A percentile compares a stretch with the other conserved stretches of the same genome.
Conservation (phyloP, 805 yeast genomes). For the Candida endomychidarum region DNA sequence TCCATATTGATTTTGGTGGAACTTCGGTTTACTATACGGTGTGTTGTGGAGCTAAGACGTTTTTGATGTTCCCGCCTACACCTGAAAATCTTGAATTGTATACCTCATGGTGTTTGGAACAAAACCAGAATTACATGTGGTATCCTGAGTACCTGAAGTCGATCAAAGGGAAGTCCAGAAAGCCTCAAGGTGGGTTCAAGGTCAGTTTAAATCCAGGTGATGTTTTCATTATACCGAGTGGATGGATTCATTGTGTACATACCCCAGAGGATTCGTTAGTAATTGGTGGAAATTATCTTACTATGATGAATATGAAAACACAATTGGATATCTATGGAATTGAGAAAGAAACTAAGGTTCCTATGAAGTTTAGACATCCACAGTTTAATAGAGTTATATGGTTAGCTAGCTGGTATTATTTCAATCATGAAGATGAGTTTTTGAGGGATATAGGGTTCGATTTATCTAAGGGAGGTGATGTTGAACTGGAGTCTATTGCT, state of each 20-base stretch:
- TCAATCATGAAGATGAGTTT: constrained; percentile 25
- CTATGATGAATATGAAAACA: constrained; percentile 57
- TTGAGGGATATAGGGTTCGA: constrained; percentile 16
- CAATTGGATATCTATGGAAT: constrained; percentile 63
- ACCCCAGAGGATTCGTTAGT: constrained; percentile 81
- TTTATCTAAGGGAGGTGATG: too few species aligned
- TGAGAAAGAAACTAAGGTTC: constrained; percentile 70
- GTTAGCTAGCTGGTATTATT: constrained; percentile 55
- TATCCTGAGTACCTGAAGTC: constrained; percentile 51
- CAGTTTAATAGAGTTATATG: constrained; percentile 69
- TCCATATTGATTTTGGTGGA: constrained; percentile 91
- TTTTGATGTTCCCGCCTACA: constrained; percentile 80
- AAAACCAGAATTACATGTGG: constrained; percentile 63
- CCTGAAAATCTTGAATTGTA: constrained; percentile 58
- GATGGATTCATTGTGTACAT: constrained; percentile 90
- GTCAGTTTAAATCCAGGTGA: constrained; percentile 64
- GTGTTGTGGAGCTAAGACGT: constrained; percentile 69
- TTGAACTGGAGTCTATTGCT: too few species aligned
- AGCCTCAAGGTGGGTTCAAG: constrained; percentile 47
- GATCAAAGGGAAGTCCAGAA: constrained; percentile 28
- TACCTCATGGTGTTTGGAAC: constrained; percentile 68
- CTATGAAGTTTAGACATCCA: constrained; percentile 76
- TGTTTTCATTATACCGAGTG: constrained; percentile 79
- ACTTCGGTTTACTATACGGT: constrained; percentile 89
- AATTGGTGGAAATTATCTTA: constrained; percentile 85